These are phyloP conservation scores for Leucocoprinus sp. DNA, from an alignment of 768 basidiomycete species.

Conservation along the genomic window DNA sequence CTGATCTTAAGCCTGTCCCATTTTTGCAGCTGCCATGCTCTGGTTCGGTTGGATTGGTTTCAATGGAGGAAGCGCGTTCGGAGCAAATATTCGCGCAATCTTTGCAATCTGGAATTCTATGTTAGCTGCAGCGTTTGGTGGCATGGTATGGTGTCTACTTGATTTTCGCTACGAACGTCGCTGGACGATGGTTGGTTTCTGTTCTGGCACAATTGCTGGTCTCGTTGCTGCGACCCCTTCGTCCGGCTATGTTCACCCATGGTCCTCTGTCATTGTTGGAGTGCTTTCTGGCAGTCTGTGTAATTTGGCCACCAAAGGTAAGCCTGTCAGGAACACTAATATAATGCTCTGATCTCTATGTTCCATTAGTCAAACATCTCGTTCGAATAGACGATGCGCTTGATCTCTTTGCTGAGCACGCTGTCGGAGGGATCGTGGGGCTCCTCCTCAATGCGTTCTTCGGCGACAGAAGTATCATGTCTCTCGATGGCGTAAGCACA, in stretches of 20 bases:
- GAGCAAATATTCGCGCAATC: slow-evolving; percentile 80
- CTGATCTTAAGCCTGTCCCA: neutral
- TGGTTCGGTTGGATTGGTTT: slow-evolving; percentile 91
- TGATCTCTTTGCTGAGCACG: slow-evolving; percentile 90
- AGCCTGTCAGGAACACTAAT: slow-evolving; percentile 17
- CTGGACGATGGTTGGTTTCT: slow-evolving; percentile 88
- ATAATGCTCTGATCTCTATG: slow-evolving; percentile 2
- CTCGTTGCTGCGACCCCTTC: slow-evolving; percentile 86
- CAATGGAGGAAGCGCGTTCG: slow-evolving; percentile 85
- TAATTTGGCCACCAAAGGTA: slow-evolving; percentile 81
- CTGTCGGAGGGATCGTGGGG: slow-evolving; percentile 75
- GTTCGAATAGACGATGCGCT: slow-evolving; percentile 79
- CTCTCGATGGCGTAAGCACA: slow-evolving; percentile 59
- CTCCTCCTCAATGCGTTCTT: slow-evolving; percentile 69
- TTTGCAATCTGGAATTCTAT: slow-evolving; percentile 87
- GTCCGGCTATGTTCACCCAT: slow-evolving; percentile 71
- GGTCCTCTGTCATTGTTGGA: slow-evolving; percentile 73
- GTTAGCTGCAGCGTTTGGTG: slow-evolving; percentile 75
- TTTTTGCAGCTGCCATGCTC: slow-evolving; percentile 50
- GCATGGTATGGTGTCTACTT: slow-evolving; percentile 74
- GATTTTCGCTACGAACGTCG: slow-evolving; percentile 76
- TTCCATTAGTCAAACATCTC: slow-evolving; percentile 52
- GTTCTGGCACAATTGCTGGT: slow-evolving; percentile 86
- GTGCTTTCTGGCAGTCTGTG: slow-evolving; percentile 61
- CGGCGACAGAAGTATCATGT: slow-evolving; percentile 54